Base-by-base conservation (phyloP, 495 filamentous ascomycete genomes). In the Staphylotrichum tortipilum region DNA sequence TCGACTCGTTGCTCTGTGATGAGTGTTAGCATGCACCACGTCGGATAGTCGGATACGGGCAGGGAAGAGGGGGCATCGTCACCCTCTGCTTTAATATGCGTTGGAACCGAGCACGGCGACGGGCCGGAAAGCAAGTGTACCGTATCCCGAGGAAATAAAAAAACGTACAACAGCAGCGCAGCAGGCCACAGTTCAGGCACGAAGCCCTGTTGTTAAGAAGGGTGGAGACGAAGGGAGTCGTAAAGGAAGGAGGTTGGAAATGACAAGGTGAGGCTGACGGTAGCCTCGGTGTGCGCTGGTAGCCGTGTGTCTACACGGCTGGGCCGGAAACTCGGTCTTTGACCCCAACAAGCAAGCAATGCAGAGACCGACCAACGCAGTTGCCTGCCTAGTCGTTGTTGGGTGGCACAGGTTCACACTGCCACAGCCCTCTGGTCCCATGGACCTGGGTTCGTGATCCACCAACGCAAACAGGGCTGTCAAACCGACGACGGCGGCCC, bases 351-450 rank as follows among this genome's bases (percentile, higher is more conserved):
- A 7, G 26, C 26, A 28, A 28, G 26, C n/a, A n/a, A n/a, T n/a
- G n/a, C n/a, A n/a, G n/a, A n/a, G n/a, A n/a, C n/a, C 10, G 10
- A 10, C 10, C 26, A 28, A 28, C 26, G n/a, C n/a, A n/a, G n/a
- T 28, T 28, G 26, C 6, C 26, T 28, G 26, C 26, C 26, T 28
- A 17, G 1, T 42, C 8, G 11, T 19, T 7, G n/a, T 18, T 1
- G n/a, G 7, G 39, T 28, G 39, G 39, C 39, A 42, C 39, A 42
- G 39, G 17, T 39, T n/a, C 29, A 36, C 44, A 42, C 44, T 39
- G n/a, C 50, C 29, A 33, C 50, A 29, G 29, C 50, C 22, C 46
- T 21, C 19, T 17, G 26, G 22, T 36, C n/a, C 50, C 38, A 53
- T 12, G 40, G 28, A 40, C 8, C 37, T n/a, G 37, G 50, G 36